A percentile compares a stretch with the other conserved stretches of the same genome.
Conservation (phyloP, 352 stramenopile species). For the Pythium monospermum region DNA sequence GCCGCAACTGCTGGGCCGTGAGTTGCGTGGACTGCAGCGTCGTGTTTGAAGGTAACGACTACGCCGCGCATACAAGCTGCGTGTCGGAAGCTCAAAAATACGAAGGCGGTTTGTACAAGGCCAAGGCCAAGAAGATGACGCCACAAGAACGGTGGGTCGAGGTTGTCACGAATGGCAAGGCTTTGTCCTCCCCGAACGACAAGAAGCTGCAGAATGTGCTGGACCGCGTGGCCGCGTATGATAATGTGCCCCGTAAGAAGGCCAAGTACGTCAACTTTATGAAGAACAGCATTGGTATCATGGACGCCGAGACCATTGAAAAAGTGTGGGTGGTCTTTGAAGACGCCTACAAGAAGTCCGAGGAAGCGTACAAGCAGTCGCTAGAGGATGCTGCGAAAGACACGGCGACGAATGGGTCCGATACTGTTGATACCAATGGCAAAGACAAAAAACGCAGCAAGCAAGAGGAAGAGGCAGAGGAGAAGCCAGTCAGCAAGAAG, state of each 20-base stretch:
- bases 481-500: constrained; percentile 37
- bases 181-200: constrained; percentile 26
- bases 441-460: constrained; percentile 44
- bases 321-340: constrained; percentile 74
- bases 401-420: constrained; percentile 3
- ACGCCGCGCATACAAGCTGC: constrained; percentile 87
- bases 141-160: constrained; percentile 88
- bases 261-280: constrained; percentile 93
- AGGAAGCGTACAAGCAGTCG: constrained; percentile 14
- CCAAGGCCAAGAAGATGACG: constrained; percentile 74
- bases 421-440: constrained; percentile 3
- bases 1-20: constrained; percentile 86
- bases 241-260: constrained; percentile 92
- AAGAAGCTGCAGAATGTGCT: constrained; percentile 62
- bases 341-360: constrained; percentile 45
- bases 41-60: constrained; percentile 88
- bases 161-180: constrained; percentile 49
- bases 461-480: constrained; percentile 21
- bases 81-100: constrained; percentile 95
- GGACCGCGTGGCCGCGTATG: constrained; percentile 66
- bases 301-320: constrained; percentile 42
- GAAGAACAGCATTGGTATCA: constrained; percentile 72
- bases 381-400: constrained; percentile 7
- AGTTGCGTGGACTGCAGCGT: constrained; percentile 93
- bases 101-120: constrained; percentile 83